Conservation (phyloP, 768 basidiomycete genomes). For the Russula abietina region DNA sequence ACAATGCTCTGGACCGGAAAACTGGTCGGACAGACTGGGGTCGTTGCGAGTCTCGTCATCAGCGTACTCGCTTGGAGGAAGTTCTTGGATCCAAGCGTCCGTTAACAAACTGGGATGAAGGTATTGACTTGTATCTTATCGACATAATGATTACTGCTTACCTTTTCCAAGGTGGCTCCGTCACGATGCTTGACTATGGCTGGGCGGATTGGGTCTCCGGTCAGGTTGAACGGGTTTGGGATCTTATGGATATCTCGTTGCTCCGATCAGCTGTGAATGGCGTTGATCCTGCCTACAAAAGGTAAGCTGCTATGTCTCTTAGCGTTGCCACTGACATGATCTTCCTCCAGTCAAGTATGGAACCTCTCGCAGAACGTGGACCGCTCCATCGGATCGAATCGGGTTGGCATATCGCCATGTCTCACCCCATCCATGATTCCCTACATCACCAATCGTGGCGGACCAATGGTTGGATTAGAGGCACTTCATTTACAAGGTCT, state of each 20-base stretch:
- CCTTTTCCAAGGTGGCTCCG: conserved; percentile 57
- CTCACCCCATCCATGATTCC: conserved; percentile 96
- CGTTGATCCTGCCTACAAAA: conserved; percentile 83
- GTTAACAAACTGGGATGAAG: conserved; percentile 90
- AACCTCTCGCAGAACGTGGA: conserved; percentile 97
- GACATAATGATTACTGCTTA: not conserved
- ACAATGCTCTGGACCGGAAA: conserved; percentile 55
- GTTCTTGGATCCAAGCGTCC: conserved; percentile 76
- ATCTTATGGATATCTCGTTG: conserved; percentile 87
- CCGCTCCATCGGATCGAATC: conserved; percentile 74
- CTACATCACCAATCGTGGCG: conserved; percentile 91
- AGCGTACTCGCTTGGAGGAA: conserved; percentile 80
- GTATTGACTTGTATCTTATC: conserved; percentile 35
- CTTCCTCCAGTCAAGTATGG: conserved; percentile 67
- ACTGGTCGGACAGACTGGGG: conserved; percentile 84
- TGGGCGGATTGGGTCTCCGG: conserved; percentile 94
- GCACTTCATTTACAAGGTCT: conserved; percentile 92
- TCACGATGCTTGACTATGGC: conserved; percentile 80
- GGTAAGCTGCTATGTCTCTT: conserved; percentile 44
- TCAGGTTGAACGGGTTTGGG: conserved; percentile 93
- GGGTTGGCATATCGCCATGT: conserved; percentile 84
- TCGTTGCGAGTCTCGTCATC: conserved; percentile 88
- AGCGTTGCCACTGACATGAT: not conserved
- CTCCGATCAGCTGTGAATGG: conserved; percentile 76
- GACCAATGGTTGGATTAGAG: conserved; percentile 91